Evolutionary conservation across 23 red algal genomes (phyloP).

Genomic region (Chondrus crispus): DNA sequence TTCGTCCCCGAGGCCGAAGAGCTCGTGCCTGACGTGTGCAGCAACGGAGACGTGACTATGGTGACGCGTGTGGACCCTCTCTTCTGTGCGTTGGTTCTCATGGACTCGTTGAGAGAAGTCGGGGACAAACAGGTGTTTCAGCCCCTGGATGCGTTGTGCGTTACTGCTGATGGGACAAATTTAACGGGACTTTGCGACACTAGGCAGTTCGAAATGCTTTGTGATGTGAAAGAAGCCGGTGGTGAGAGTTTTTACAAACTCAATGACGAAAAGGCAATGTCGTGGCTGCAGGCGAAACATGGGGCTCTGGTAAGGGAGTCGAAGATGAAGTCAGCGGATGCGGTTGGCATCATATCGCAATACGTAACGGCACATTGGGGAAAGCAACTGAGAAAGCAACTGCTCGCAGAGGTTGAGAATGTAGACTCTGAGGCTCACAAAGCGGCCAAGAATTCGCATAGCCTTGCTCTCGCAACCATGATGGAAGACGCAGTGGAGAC

Average conservation of each 20-base stretch:
- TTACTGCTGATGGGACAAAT: constrained; percentile 25
- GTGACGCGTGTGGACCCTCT: constrained; percentile 50
- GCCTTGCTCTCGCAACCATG: constrained; percentile 38
- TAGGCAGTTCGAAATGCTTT: constrained; percentile 26
- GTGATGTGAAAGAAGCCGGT: constrained; percentile 23
- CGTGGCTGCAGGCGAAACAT: constrained; percentile 35
- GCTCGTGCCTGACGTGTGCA: constrained; percentile 14
- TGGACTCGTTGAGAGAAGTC: background rate
- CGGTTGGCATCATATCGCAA: constrained; percentile 18
- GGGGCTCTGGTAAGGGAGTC: background rate
- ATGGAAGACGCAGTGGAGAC: constrained; percentile 6
- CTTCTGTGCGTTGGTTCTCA: constrained; percentile 25
- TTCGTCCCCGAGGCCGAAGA: constrained; percentile 16
- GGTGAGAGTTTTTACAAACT: constrained; percentile 37
- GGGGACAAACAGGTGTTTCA: constrained; percentile 44
- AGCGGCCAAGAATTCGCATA: background rate
- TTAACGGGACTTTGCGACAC: background rate
- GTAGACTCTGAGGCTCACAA: background rate
- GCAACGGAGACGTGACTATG: constrained; percentile 44
- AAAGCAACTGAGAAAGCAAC: background rate
- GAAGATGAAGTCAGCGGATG: background rate
- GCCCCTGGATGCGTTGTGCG: constrained; percentile 31
- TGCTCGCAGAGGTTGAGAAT: background rate
- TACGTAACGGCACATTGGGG: constrained; percentile 23
- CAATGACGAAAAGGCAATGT: constrained; percentile 24